These are phyloP conservation scores for Penicillium cataractarum DNA, from an alignment of 495 filamentous ascomycete genomes.

Conservation along the genomic window DNA sequence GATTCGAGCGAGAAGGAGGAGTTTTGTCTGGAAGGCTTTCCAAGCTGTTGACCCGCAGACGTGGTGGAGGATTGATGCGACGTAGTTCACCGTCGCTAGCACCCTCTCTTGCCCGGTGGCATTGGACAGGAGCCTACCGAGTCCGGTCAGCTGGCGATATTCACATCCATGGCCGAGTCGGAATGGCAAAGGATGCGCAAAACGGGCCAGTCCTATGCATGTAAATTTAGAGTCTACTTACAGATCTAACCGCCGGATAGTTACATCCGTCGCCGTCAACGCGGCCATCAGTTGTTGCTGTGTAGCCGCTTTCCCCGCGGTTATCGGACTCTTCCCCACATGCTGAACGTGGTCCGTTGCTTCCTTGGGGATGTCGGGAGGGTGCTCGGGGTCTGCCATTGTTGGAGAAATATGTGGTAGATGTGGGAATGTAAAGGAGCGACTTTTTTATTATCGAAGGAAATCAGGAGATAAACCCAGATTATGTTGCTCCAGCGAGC, in stretches of 20 bases:
- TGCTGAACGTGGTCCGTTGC: slow-evolving; percentile 17
- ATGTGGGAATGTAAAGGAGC: slow-evolving; percentile 15
- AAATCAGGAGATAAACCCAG: slow-evolving; percentile 6
- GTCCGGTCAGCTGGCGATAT: slow-evolving; percentile 14
- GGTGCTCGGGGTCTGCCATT: slow-evolving; percentile 25
- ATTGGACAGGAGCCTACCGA: slow-evolving; percentile 37
- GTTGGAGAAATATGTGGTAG: background rate
- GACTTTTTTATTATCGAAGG: slow-evolving; percentile 9
- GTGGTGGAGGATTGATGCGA: slow-evolving; percentile 45
- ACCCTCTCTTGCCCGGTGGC: slow-evolving; percentile 40
- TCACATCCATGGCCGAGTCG: background rate
- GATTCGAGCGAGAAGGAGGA: slow-evolving; percentile 45
- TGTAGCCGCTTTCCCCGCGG: slow-evolving; percentile 30
- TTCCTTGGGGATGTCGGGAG: slow-evolving; percentile 10
- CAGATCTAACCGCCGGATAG: slow-evolving; percentile 42
- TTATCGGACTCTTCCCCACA: slow-evolving; percentile 33
- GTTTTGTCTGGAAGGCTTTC: slow-evolving; percentile 39
- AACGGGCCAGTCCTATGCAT: background rate
- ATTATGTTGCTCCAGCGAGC: background rate
- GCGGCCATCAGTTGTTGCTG: slow-evolving; percentile 36
- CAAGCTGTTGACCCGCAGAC: slow-evolving; percentile 43
- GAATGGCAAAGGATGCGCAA: background rate
- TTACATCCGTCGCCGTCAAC: slow-evolving; percentile 38
- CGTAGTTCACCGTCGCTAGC: slow-evolving; percentile 44
- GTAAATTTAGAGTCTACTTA: slow-evolving; percentile 24